Conservation (phyloP, 2,329 filamentous ascomycete species). For the Fonsecaea pugnacius region DNA sequence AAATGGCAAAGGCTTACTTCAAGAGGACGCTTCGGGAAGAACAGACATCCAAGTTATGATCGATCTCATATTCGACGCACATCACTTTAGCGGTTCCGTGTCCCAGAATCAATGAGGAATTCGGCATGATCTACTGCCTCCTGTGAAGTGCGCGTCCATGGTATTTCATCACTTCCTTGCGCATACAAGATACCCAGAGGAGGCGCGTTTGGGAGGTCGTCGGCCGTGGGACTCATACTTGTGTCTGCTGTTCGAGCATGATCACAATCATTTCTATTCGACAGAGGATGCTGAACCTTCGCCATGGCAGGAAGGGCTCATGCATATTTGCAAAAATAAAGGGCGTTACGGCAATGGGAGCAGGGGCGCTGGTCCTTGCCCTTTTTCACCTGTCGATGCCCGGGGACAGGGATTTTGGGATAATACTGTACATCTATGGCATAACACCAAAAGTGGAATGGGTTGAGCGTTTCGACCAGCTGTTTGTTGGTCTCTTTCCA, state of each 20-base stretch:
- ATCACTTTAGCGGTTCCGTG: neutral
- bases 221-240: slow-evolving; percentile 8
- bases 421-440: slow-evolving; percentile 33
- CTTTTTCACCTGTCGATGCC: slow-evolving; percentile 6
- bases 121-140: neutral
- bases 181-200: slow-evolving; percentile 25
- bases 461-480: slow-evolving; percentile 17
- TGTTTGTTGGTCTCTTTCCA: slow-evolving; percentile 16
- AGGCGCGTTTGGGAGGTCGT: slow-evolving; percentile 11
- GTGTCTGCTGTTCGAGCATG: slow-evolving; percentile 13
- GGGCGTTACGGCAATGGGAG: slow-evolving; percentile 21
- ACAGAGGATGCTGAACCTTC: neutral
- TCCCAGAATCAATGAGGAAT: slow-evolving; percentile 7
- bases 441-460: slow-evolving; percentile 22
- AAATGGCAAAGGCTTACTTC: slow-evolving; percentile 72
- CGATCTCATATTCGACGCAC: neutral
- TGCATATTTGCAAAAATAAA: slow-evolving; percentile 16
- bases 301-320: neutral
- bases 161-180: slow-evolving; percentile 5
- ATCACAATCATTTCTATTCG: slow-evolving; percentile 16
- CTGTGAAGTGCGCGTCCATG: slow-evolving; percentile 3
- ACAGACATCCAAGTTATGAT: slow-evolving; percentile 31
- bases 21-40: slow-evolving; percentile 48
- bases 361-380: neutral
- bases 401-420: slow-evolving; percentile 20